Evolutionary conservation across 1,284 basidiomycete species (phyloP).

Genomic region (Neolentinus lepideus): DNA sequence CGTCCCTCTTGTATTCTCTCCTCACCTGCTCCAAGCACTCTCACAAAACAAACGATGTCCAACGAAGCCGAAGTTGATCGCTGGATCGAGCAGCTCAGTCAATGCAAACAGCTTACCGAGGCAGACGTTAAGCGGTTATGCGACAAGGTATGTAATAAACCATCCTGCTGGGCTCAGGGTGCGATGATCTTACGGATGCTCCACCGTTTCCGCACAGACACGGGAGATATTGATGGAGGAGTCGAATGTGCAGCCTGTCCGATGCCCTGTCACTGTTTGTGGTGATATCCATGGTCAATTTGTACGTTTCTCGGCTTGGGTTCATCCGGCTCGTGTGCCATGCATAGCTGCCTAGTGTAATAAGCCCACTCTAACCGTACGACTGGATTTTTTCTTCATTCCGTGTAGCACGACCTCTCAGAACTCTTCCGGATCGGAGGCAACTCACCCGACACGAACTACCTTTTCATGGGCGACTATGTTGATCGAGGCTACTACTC

Average conservation of each 20-base stretch:
- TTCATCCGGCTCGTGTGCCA: not conserved
- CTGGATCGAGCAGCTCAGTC: constrained; percentile 96
- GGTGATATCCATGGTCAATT: constrained; percentile 99
- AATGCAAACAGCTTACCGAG: constrained; percentile 97
- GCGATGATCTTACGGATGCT: constrained; percentile 11
- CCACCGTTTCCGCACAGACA: constrained; percentile 47
- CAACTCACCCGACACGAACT: constrained; percentile 99
- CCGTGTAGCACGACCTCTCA: constrained; percentile 88
- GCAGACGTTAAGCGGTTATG: constrained; percentile 96
- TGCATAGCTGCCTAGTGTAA: not conserved
- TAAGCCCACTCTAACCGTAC: constrained; percentile 5
- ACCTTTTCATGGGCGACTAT: constrained; percentile 99
- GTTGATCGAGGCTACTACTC: constrained; percentile 99
- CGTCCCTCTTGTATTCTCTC: not conserved
- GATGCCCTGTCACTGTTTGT: constrained; percentile 96
- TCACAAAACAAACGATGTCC: constrained; percentile 11
- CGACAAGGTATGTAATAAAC: constrained; percentile 78
- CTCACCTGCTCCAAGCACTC: constrained; percentile 6
- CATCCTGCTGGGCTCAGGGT: constrained; percentile 19
- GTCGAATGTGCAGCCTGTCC: constrained; percentile 95
- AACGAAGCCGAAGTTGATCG: constrained; percentile 77
- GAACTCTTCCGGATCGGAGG: constrained; percentile 99
- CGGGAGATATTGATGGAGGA: constrained; percentile 97
- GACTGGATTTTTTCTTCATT: constrained; percentile 16
- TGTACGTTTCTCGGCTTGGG: constrained; percentile 52